Base-by-base conservation (phyloP, 352 stramenopile genomes). In the Globisporangium splendens region DNA sequence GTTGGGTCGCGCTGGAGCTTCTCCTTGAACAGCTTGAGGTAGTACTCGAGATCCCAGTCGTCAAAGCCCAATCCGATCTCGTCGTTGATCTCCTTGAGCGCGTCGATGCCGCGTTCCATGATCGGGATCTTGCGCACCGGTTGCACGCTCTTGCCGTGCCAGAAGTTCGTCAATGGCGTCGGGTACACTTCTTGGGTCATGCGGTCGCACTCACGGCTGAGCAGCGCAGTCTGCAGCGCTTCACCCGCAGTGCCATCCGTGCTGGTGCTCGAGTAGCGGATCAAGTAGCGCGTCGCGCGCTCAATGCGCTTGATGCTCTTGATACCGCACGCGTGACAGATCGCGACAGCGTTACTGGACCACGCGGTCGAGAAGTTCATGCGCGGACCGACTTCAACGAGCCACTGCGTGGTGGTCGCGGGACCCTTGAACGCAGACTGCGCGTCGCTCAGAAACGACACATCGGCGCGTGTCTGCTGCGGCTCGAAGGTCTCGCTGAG, bases 181-280 rank as follows among this genome's bases (percentile, higher is more conserved):
- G 73, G 33, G 68, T 99, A 99, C 61, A 98, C 87, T 58, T 95
- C 60, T 77, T 99, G 97, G n/a, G 98, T 99, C 98, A 99, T 99
- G 53, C 96, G 87, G 62, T 94, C 85, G 56, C 99, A 85, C 61
- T 96, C 71, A 5, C 58, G 65, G 22, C 84, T 63, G 0, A 99
- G 67, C 31, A 89, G 65, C 18, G 68, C 70, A 7, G 76, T 60
- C 55, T 95, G 52, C 17, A 91, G 31, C 6, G 64, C 73, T 39
- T 84, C 68, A 8, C 70, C 66, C 20, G 58, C 63, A 10, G 91
- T 51, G 28, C 28, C 28, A 35, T 35, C 28, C 28, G 28, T 35
- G 54, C 68, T 69, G 1, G 62, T 43, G 12, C 62, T 41, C 38
- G 73, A 73, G 67, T 75, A 88, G 41, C 67, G 63, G 62, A 98